Percentiles rank a stretch among this genome's conserved stretches.
These are phyloP conservation scores for Rhododendron kiyosumense DNA, from an alignment of 148 eudicot species.

Conservation along the genomic window DNA sequence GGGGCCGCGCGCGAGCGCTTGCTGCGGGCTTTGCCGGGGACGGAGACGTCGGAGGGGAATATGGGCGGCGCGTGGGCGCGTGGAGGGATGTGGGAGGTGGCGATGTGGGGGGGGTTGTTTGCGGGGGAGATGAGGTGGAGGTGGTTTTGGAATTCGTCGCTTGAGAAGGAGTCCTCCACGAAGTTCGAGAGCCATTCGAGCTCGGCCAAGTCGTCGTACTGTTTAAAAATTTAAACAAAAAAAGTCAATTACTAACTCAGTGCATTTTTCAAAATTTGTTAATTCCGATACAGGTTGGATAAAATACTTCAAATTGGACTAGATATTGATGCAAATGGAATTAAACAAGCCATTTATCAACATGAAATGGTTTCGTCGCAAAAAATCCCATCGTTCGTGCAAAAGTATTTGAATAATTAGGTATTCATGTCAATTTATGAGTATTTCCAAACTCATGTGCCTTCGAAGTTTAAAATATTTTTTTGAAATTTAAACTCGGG, in stretches of 20 bases:
- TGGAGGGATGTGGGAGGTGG: constrained; percentile 17
- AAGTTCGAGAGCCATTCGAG: constrained; percentile 93
- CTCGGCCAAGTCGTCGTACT: constrained; percentile 83
- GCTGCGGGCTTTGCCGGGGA: constrained; percentile 93
- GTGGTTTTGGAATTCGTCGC: constrained; percentile 59
- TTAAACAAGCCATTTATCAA: background rate
- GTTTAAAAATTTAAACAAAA: constrained; percentile 16
- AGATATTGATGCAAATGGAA: background rate
- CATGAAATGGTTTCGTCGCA: background rate
- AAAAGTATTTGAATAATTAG: background rate
- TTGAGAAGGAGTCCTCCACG: constrained; percentile 83
- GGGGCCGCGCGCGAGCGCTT: constrained; percentile 91
- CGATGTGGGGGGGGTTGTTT: constrained; percentile 15
- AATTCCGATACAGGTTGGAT: background rate
- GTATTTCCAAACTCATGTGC: too few species aligned
- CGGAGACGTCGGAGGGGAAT: constrained; percentile 43
- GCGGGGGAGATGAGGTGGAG: constrained; percentile 46
- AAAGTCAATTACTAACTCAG: background rate
- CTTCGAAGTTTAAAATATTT: too few species aligned
- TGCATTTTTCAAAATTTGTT: background rate
- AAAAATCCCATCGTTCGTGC: background rate
- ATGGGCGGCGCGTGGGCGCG: constrained; percentile 18
- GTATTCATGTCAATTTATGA: background rate
- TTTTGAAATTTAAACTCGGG: background rate
- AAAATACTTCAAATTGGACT: background rate